Evolutionary conservation across 805 yeast species (phyloP).

Genomic region (Wickerhamiella sorbophila): DNA sequence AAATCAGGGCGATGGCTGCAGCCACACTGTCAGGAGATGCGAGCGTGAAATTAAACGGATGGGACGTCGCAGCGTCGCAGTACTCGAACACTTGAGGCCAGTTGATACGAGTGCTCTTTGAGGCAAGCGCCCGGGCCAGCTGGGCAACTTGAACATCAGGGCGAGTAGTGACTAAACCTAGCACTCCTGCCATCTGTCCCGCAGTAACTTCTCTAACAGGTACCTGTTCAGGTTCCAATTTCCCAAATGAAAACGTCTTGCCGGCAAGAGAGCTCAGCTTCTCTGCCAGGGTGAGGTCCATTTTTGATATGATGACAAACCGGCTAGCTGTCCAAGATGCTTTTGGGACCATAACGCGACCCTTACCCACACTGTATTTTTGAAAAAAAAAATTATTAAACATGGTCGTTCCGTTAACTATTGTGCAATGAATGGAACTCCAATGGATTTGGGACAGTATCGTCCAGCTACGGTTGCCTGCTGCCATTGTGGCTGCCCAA

Average conservation of each 20-base stretch:
- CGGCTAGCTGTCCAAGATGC: background rate
- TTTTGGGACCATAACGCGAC: background rate
- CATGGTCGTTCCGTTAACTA: no score
- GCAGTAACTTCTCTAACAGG: slow-evolving; percentile 8
- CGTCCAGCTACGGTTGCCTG: slow-evolving; percentile 73
- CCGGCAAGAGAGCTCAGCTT: slow-evolving; percentile 10
- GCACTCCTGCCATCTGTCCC: slow-evolving; percentile 8
- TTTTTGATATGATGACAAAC: background rate
- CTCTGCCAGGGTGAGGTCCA: slow-evolving; percentile 10
- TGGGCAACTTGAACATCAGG: slow-evolving; percentile 9
- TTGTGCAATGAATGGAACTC: background rate
- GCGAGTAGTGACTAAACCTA: slow-evolving; percentile 8
- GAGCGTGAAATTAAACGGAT: background rate
- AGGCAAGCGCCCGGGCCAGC: slow-evolving; percentile 7
- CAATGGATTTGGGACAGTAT: slow-evolving; percentile 9
- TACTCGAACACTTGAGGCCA: slow-evolving; percentile 5
- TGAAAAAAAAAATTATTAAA: no score
- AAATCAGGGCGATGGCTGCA: slow-evolving; percentile 6
- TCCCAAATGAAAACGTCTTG: slow-evolving; percentile 9
- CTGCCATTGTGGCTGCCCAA: slow-evolving; percentile 96
- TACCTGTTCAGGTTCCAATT: slow-evolving; percentile 7
- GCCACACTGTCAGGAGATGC: slow-evolving; percentile 5
- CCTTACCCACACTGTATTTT: background rate
- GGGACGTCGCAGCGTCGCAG: background rate
- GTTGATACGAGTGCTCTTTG: slow-evolving; percentile 5